Conservation (phyloP, 371 early-diverging fungal genomes). For the Circinella umbellata region DNA sequence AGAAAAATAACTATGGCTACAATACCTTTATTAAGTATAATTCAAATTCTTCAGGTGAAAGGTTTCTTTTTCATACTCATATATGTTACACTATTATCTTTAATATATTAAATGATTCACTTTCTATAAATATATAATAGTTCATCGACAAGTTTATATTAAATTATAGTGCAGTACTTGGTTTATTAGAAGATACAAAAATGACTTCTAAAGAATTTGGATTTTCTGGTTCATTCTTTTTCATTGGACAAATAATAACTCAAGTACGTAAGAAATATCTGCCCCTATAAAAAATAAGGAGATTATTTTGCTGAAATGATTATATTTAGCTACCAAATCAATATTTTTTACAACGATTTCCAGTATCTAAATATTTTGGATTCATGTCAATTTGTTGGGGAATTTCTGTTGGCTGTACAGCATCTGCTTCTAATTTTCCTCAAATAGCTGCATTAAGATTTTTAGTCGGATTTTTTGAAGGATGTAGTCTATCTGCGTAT, state of each 20-base stretch:
- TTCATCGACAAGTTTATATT: neutral
- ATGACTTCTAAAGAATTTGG: conserved; percentile 11
- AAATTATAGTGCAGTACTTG: conserved; percentile 15
- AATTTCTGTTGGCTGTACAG: conserved; percentile 16
- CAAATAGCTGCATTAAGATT: conserved; percentile 29
- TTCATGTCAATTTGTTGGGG: conserved; percentile 29
- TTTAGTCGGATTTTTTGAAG: conserved; percentile 34
- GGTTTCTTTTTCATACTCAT: neutral
- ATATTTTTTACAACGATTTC: conserved; percentile 28
- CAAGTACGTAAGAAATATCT: conserved; percentile 15
- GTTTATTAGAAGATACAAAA: conserved; percentile 23
- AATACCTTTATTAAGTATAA: neutral
- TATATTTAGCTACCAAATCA: conserved; percentile 24
- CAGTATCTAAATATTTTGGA: conserved; percentile 26
- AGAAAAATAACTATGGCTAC: neutral
- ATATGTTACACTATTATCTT: no score
- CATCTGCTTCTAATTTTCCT: conserved; percentile 20
- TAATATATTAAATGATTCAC: neutral
- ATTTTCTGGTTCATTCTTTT: conserved; percentile 20
- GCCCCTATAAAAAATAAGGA: no score
- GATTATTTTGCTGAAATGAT: neutral
- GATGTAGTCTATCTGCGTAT: conserved; percentile 10
- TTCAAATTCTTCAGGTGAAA: neutral
- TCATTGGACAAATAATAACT: conserved; percentile 23
- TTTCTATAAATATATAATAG: neutral